These are phyloP conservation scores for Populus hybrid DNA, from an alignment of 441 rosid species.

Conservation along the genomic window DNA sequence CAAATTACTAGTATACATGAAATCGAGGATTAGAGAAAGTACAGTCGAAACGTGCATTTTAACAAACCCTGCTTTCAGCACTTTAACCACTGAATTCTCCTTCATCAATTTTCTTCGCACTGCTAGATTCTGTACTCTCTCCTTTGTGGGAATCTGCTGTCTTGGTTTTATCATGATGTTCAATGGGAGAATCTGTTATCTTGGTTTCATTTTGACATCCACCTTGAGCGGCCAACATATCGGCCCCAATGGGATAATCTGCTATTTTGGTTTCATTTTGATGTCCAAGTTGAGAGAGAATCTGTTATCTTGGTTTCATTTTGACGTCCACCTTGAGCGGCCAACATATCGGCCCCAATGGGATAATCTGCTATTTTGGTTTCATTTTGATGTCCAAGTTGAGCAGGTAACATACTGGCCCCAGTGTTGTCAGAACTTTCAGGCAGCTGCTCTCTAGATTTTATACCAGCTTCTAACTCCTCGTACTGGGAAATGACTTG, in stretches of 20 bases:
- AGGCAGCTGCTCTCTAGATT: slow-evolving; percentile 26
- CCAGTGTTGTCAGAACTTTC: slow-evolving; percentile 11
- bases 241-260: neutral
- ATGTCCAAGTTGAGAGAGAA: slow-evolving; percentile 3
- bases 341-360: no score
- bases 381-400: no score
- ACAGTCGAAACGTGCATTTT: neutral
- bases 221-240: neutral
- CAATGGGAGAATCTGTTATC: neutral
- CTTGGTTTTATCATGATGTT: neutral
- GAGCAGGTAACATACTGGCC: slow-evolving; percentile 1
- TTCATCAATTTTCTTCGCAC: slow-evolving; percentile 17
- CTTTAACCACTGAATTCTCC: neutral
- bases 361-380: no score
- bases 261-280: slow-evolving; percentile 10
- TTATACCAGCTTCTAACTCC: slow-evolving; percentile 35
- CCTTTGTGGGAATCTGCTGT: slow-evolving; percentile 7
- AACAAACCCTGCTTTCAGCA: neutral
- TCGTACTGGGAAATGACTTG: slow-evolving; percentile 44
- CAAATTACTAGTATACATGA: neutral
- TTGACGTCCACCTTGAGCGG: no score
- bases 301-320: no score
- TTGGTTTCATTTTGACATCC: neutral
- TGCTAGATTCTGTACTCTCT: slow-evolving; percentile 17
- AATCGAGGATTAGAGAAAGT: neutral